Base-by-base conservation (phyloP, 225 moss, liverwort and hornwort species). In the Pseudoscleropodium purum region DNA sequence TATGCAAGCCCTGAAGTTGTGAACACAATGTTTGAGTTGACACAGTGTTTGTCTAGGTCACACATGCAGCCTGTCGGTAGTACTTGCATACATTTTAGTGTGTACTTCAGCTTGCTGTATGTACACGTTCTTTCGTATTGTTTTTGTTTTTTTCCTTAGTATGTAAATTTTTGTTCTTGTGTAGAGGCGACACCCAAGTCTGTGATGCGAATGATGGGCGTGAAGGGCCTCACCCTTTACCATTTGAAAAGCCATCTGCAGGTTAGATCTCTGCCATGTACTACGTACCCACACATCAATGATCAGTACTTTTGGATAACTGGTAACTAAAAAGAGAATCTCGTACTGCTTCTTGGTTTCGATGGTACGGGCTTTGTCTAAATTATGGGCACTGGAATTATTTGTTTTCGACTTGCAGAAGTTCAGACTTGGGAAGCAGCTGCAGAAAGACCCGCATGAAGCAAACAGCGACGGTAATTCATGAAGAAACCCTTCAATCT, bases 101-200 rank as follows among this genome's bases (percentile, higher is more conserved):
- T 87, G 33, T 66, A 65, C 78, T 61, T 68, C 20, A 43, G 14
- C 43, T 51, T 70, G 20, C 37, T 79, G n/a, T 62, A 41, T 52
- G 31, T 34, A 45, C 66, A 34, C 29, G 21, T 76, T 54, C 29
- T 82, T 74, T 65, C 54, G 20, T 73, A 19, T 43, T 57, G 18
- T 34, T 45, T 81, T 62, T 25, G 41, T 52, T 82, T 75, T 75
- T 23, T 26, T 37, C 33, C 76, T 84, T 7, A 18, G 52, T 7
- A 45, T 62, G 81, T 14, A 37, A 12, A 59, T n/a, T 88, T 88
- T 33, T 30, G 25, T 68, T 12, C 67, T 70, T 86, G 64, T 92
- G 90, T 91, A 94, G 94, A 94, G 90, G 94, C 94, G n/a, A 94
- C 94, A 69, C 94, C 94, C 43, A 94, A 94, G 83, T 94, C 94